Base-by-base conservation (phyloP, 306 rosid species). In the Astragalus glycyphyllos region DNA sequence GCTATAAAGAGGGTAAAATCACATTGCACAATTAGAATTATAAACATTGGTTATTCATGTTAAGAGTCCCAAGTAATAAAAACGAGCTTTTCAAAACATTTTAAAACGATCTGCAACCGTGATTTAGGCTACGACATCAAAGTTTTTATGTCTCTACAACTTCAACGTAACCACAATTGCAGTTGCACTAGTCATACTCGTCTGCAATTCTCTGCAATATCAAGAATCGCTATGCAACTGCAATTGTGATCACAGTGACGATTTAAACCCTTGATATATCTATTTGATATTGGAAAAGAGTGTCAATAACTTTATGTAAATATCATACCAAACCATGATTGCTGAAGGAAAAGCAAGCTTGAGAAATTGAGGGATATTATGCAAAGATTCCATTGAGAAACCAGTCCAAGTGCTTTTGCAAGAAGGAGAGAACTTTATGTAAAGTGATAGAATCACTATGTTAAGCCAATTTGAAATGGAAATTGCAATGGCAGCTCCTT, bases 341-440 rank as follows among this genome's bases (percentile, higher is more conserved):
- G 97, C 90, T 4, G 90, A 86, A 65, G 97, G 95, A 73, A 90
- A 65, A 38, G 95, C 88, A 38, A 90, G 88, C 65, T 58, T 76
- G 13, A 88, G 34, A 54, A 88, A 86, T 32, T 59, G 13, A 6
- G 60, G 74, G 34, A 83, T 71, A 11, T 84, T 74, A 10, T 71
- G 78, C 7, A 87, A 58, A 20, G 92, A 87, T 67, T 85, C 87
- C 40, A 41, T 68, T 4, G 87, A 85, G 51, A 89, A 80, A 4
- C 89, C 92, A 3, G 79, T 85, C 96, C 96, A 85, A 63, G 87
- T 49, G 48, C 70, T 62, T 5, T 78, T 53, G 49, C 92, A 89
- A 6, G 87, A 72, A 29, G 96, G 64, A 66, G 92, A 87, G 71
- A 83, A 79, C 79, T 64, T 89, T 64, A 89, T 77, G 42, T 83